Conservation (phyloP, 495 filamentous ascomycete species). For the Wilcoxina mikolae region DNA sequence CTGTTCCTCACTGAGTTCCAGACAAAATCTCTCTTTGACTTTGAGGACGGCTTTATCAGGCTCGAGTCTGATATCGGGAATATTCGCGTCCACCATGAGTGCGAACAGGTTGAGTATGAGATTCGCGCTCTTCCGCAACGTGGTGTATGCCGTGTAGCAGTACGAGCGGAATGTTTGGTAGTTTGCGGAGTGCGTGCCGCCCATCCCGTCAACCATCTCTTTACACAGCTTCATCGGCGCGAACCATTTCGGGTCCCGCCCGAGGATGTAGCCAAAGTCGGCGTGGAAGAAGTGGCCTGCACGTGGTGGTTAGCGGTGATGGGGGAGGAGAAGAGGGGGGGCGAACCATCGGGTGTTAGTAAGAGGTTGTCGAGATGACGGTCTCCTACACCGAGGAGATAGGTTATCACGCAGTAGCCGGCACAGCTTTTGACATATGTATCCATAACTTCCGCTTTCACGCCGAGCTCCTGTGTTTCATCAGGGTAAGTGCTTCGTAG, state of each 20-base stretch:
- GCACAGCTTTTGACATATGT: conserved; percentile 92
- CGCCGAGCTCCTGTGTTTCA: conserved; percentile 61
- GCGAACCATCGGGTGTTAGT: conserved; percentile 56
- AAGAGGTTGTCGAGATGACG: conserved; percentile 93
- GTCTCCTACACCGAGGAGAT: conserved; percentile 94
- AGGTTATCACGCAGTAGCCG: conserved; percentile 97
- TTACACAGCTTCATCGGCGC: conserved; percentile 94
- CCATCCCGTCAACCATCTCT: conserved; percentile 99
- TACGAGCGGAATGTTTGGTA: conserved; percentile 84
- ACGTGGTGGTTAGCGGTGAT: neutral
- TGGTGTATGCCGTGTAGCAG: conserved; percentile 88
- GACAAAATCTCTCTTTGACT: conserved; percentile 82
- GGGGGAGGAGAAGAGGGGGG: neutral
- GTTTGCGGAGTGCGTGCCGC: conserved; percentile 59
- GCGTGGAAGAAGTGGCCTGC: conserved; percentile 85
- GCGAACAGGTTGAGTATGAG: conserved; percentile 93
- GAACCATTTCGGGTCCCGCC: conserved; percentile 93
- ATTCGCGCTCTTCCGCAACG: conserved; percentile 73
- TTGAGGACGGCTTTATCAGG: conserved; percentile 86
- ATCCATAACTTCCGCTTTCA: conserved; percentile 85
- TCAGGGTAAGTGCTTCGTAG: conserved; percentile 85
- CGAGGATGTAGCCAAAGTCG: conserved; percentile 95
- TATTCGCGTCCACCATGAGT: conserved; percentile 93
- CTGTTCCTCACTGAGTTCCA: conserved; percentile 89
- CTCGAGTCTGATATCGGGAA: conserved; percentile 84